A percentile compares a stretch with the other conserved stretches of the same genome.
Evolutionary conservation across 1,139 yeast species (phyloP).

Genomic region (Geotrichum phurueaensis): DNA sequence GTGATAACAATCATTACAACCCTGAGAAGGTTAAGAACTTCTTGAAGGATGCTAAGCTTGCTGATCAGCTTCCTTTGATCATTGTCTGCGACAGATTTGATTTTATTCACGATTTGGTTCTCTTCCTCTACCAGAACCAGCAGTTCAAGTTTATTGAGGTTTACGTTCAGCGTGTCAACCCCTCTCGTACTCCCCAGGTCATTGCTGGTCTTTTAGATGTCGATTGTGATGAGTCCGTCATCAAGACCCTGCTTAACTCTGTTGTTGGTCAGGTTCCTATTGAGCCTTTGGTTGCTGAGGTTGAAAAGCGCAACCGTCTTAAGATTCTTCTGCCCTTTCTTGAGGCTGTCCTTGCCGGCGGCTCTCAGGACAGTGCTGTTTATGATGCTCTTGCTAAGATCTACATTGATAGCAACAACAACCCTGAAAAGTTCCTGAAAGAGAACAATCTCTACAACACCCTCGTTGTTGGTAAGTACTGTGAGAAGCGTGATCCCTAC

Average conservation of each 20-base stretch:
- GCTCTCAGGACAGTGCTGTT: conserved; percentile 85
- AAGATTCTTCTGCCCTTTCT: conserved; percentile 87
- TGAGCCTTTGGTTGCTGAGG: conserved; percentile 82
- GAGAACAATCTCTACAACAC: conserved; percentile 90
- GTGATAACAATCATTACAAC: conserved; percentile 89
- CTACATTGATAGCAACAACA: conserved; percentile 93
- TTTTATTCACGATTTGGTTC: conserved; percentile 87
- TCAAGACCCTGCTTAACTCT: conserved; percentile 71
- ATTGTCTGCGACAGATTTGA: conserved; percentile 92
- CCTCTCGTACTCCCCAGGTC: conserved; percentile 92
- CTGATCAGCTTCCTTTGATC: conserved; percentile 93
- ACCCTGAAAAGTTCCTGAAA: conserved; percentile 92
- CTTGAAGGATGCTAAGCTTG: conserved; percentile 86
- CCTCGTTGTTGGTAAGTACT: conserved; percentile 90
- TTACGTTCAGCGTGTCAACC: conserved; percentile 95
- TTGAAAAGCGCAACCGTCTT: conserved; percentile 91
- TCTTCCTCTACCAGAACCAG: conserved; percentile 90
- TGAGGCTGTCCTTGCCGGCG: conserved; percentile 82
- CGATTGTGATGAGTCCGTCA: conserved; percentile 89
- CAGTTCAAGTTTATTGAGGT: conserved; percentile 95
- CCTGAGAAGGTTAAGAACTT: conserved; percentile 97
- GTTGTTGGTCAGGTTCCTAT: conserved; percentile 95
- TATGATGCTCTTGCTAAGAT: conserved; percentile 94
- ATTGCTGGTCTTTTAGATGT: conserved; percentile 94
- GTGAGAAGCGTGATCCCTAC: conserved; percentile 98